Evolutionary conservation across 495 filamentous ascomycete genomes (phyloP).

Genomic region (Tuber melanosporum): DNA sequence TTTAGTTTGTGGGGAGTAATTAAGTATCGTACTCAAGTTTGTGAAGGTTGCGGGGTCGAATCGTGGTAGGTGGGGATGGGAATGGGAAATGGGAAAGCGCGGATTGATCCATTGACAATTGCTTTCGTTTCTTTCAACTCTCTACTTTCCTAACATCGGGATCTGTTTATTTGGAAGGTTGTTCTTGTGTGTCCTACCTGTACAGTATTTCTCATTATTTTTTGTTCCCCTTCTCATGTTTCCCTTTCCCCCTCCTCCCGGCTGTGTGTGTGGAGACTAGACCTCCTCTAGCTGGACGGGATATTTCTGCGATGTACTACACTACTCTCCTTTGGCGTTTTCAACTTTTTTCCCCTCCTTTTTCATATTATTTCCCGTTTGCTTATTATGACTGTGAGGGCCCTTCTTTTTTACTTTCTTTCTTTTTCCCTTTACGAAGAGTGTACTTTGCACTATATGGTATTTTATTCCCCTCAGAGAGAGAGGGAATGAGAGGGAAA

Average conservation of each 20-base stretch:
- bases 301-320: not conserved
- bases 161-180: not conserved
- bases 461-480: not conserved
- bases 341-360: not conserved
- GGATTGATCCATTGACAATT: constrained; percentile 4
- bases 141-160: not conserved
- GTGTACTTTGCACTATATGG: not conserved
- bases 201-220: not conserved
- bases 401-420: not conserved
- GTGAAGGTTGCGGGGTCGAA: not conserved
- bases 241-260: not conserved
- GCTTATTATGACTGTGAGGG: not conserved
- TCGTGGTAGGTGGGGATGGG: not conserved
- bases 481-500: not conserved
- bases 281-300: not conserved
- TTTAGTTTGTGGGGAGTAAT: constrained; percentile 10
- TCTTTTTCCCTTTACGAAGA: not conserved
- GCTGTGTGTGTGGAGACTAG: not conserved
- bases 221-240: not conserved
- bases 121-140: not conserved
- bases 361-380: not conserved
- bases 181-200: not conserved
- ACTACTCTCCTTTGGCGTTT: not conserved
- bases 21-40: not conserved
- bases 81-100: not conserved